Percentiles rank a stretch among this genome's conserved stretches.
Evolutionary conservation across 768 basidiomycete genomes (phyloP).

Genomic region (Podaxis rugospora): DNA sequence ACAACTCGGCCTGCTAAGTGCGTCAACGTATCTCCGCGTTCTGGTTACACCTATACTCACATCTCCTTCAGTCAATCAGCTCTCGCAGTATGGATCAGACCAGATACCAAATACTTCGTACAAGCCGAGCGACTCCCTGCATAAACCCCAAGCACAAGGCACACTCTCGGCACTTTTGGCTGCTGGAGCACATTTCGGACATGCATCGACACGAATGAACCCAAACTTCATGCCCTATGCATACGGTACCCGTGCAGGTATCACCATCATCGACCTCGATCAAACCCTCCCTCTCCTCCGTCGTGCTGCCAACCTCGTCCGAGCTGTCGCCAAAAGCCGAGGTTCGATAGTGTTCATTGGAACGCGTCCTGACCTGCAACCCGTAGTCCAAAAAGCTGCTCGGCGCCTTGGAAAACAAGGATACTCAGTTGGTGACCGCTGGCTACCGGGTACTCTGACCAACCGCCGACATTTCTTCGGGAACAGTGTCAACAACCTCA

Average conservation of each 20-base stretch:
- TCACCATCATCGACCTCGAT: conserved; percentile 94
- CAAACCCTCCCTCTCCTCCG: conserved; percentile 89
- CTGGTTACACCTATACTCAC: conserved; percentile 12
- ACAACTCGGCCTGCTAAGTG: conserved; percentile 53
- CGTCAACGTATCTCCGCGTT: conserved; percentile 16
- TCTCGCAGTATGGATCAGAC: conserved; percentile 74
- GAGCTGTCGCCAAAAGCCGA: conserved; percentile 73
- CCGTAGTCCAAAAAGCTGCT: conserved; percentile 73
- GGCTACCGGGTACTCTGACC: conserved; percentile 95
- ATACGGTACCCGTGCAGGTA: conserved; percentile 84
- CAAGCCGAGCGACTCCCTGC: conserved; percentile 68
- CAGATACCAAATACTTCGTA: conserved; percentile 64
- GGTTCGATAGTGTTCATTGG: conserved; percentile 91
- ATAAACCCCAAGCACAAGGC: conserved; percentile 61
- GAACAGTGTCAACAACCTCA: conserved; percentile 45
- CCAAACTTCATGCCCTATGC: conserved; percentile 89
- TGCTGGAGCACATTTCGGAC: conserved; percentile 91
- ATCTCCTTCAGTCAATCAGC: conserved; percentile 46
- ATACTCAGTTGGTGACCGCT: conserved; percentile 81
- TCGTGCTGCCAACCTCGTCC: conserved; percentile 84
- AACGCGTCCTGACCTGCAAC: conserved; percentile 74
- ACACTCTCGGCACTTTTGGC: conserved; percentile 90
- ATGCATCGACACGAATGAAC: conserved; percentile 78
- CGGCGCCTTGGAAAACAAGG: conserved; percentile 76
- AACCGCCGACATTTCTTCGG: conserved; percentile 77